Base-by-base conservation (phyloP, 768 basidiomycete species). In the Infundibulicybe gibba region DNA sequence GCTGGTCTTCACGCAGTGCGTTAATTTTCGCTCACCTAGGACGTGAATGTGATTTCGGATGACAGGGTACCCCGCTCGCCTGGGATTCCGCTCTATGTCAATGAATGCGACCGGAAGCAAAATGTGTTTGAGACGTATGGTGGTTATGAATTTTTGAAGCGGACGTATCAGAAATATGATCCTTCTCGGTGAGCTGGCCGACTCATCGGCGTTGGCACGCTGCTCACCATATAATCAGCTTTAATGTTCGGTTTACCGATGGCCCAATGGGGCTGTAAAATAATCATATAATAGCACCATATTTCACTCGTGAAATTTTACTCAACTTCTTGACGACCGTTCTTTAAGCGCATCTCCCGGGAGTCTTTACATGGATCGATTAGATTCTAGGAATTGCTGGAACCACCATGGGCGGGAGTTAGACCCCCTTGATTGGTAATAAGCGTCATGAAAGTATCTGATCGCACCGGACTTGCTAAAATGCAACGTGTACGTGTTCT, bases 151-250 rank as follows among this genome's bases (percentile, higher is more conserved):
- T 62, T 66, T 38, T 47, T 75, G 53, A 65, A 61, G 43, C 40
- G 50, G 10, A 69, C 66, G 0, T 73, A 74, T 49, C 56, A 57
- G 8, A 75, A 74, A 50, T 75, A 75, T 45, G 73, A 75, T 52
- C 72, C 72, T 20, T 65, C 60, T 3, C 53, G 70, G 72, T 70
- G 45, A 46, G 62, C 49, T 15, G 19, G 16, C 10, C 32, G 19
- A n/a, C 25, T 12, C 11, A 15, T 31, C 25, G 8, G 25, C 25
- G 8, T 8, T 19, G 25, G 38, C 8, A 25, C 25, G 8, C 25
- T 25, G 12, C 37, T 31, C 8, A 30, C n/a, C 6, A 3, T 33
- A 5, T 12, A 32, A 48, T 25, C 8, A 69, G 69, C 21, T 69
- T 71, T 50, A 71, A 67, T 37, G 50, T 68, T 5, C 47, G 57